These are phyloP conservation scores for Candida verbasci DNA, from an alignment of 805 yeast genomes.

Conservation along the genomic window DNA sequence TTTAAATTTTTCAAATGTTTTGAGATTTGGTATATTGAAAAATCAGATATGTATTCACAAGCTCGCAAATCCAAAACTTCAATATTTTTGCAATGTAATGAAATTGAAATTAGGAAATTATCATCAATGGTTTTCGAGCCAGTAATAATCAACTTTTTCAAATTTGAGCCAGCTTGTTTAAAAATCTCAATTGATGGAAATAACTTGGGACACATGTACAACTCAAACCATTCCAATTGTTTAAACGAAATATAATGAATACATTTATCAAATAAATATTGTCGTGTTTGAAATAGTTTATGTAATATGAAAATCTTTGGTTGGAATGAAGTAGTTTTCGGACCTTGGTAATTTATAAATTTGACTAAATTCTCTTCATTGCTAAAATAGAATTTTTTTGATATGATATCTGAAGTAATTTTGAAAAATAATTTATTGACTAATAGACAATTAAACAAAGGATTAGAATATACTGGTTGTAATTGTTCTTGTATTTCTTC, in stretches of 20 bases:
- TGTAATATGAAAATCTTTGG: constrained; percentile 58
- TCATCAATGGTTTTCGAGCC: constrained; percentile 68
- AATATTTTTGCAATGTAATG: constrained; percentile 54
- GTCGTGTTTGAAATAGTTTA: constrained; percentile 54
- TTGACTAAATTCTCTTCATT: constrained; percentile 8
- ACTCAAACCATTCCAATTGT: constrained; percentile 63
- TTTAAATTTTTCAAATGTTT: constrained; percentile 52
- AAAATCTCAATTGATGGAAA: constrained; percentile 44
- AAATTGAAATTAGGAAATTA: constrained; percentile 46
- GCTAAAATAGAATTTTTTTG: constrained; percentile 52
- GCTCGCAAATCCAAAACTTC: constrained; percentile 75
- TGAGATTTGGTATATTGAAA: constrained; percentile 68
- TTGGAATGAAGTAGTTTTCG: constrained; percentile 17
- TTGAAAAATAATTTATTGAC: constrained; percentile 68
- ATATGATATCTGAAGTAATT: constrained; percentile 51
- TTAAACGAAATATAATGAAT: constrained; percentile 39
- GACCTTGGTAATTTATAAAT: constrained; percentile 11
- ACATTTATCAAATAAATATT: constrained; percentile 48
- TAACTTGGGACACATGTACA: constrained; percentile 76
- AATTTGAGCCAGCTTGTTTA: constrained; percentile 15
- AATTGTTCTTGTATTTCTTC: constrained; percentile 6
- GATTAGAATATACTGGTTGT: constrained; percentile 9
- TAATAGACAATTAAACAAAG: constrained; percentile 56
- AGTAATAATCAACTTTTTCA: constrained; percentile 55
- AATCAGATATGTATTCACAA: constrained; percentile 72